Base-by-base conservation (phyloP, 1,139 yeast species). In the Saccharomyces uvarum region DNA sequence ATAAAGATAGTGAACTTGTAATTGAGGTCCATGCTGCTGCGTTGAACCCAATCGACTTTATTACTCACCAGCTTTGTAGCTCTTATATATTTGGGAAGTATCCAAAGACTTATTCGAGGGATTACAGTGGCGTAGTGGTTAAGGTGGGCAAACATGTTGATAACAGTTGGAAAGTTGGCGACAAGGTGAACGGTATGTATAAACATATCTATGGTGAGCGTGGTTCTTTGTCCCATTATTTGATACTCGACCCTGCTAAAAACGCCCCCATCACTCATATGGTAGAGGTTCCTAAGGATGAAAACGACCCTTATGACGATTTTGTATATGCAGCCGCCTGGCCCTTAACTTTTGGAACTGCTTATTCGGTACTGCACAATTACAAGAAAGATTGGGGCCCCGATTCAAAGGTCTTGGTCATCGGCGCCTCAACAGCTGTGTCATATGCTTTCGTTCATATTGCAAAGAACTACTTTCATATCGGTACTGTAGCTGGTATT, bases 401-500 rank as follows among this genome's bases (percentile, higher is more conserved):
- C 11, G 58, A 61, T 16, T 65, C 69, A 7, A 62, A 60, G 47
- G 59, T 67, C 27, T 56, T 67, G 48, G 66, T 68, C 16, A 58
- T 65, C 27, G 70, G 71, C 38, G 71, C 71, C 2, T 65, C 70
- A 3, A 68, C 71, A 13, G 57, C 68, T 6, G 70, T 67, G 16
- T 60, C 67, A 14, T 57, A 60, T 47, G 61, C 65, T 31, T 47
- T 65, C 14, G 57, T 65, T 19, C 68, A 65, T 51, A 65, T 68
- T 51, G 70, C 70, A 21, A 68, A 68, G 54, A 61, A 61, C 7
- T 55, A 61, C 19, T 55, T 63, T 32, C 58, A 65, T 7, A 57
- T 70, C 16, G 63, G 66, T 13, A 67, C 67, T 1, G 73, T 77
- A 29, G 77, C 71, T 9, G 74, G 77, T 21, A 72, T 78, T 2